Evolutionary conservation across 1,284 basidiomycete species (phyloP).

Genomic region (Boletus semigastroideus): DNA sequence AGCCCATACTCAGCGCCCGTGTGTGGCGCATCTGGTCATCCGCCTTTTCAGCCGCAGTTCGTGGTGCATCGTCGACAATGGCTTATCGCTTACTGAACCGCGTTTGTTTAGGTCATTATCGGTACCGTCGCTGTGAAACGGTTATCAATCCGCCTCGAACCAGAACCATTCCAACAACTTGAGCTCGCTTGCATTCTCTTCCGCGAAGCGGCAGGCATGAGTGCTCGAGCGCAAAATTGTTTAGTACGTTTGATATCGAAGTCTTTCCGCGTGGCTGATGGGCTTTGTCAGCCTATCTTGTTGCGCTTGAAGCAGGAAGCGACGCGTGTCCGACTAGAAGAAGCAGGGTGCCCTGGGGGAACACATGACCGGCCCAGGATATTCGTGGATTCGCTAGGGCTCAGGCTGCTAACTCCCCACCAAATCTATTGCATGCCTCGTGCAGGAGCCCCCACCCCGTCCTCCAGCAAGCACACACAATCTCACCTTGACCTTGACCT

Average conservation of each 20-base stretch:
- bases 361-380: slow-evolving; percentile 15
- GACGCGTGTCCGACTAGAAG: not conserved
- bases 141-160: slow-evolving; percentile 38
- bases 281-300: slow-evolving; percentile 6
- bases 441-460: not conserved
- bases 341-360: not conserved
- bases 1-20: not conserved
- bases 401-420: not conserved
- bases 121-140: slow-evolving; percentile 45
- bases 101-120: slow-evolving; percentile 38
- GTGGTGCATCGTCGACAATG: slow-evolving; percentile 7
- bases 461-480: not conserved
- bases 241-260: slow-evolving; percentile 2
- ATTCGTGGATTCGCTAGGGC: not conserved
- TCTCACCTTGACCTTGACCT: not conserved
- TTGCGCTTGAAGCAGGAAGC: slow-evolving; percentile 8
- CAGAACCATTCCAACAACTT: slow-evolving; percentile 42
- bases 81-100: not conserved
- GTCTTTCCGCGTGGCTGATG: not conserved
- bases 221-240: slow-evolving; percentile 37
- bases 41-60: slow-evolving; percentile 39
- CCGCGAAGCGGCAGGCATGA: slow-evolving; percentile 37
- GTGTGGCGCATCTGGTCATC: slow-evolving; percentile 12
- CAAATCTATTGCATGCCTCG: not conserved
- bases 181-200: slow-evolving; percentile 43